Evolutionary conservation across 2,329 filamentous ascomycete genomes (phyloP).

Genomic region (Nakataea oryzae): DNA sequence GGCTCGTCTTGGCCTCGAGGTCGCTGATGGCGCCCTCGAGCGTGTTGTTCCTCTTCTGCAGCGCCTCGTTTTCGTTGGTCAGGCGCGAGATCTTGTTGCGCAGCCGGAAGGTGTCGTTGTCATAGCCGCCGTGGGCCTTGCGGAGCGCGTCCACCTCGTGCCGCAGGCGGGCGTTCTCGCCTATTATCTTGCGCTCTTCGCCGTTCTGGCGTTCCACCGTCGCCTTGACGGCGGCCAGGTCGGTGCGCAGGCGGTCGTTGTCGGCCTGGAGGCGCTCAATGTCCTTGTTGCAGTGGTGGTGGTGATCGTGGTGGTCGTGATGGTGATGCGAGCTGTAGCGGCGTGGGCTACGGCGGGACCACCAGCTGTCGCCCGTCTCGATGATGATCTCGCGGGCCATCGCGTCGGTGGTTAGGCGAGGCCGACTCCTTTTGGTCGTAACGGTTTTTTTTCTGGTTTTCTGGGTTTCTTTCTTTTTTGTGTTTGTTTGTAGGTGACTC

Average conservation of each 20-base stretch:
- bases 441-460: not conserved
- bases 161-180: not conserved
- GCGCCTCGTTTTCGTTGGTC: not conserved
- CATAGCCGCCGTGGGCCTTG: slow-evolving; percentile 2
- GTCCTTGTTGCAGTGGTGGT: not conserved
- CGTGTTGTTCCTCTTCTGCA: not conserved
- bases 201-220: not conserved
- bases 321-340: not conserved
- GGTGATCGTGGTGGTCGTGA: not conserved
- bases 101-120: not conserved
- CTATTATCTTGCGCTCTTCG: not conserved
- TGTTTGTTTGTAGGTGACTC: not conserved
- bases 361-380: not conserved
- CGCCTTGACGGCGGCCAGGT: not conserved
- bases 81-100: not conserved
- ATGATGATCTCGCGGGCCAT: slow-evolving; percentile 1
- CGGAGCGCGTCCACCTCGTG: slow-evolving; percentile 1
- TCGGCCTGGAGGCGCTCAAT: not conserved
- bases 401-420: not conserved
- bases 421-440: not conserved
- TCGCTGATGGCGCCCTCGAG: not conserved
- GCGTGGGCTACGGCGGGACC: not conserved
- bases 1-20: not conserved
- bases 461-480: not conserved
- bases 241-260: not conserved